Percentiles rank a stretch among this genome's conserved stretches.
Conservation (phyloP, 495 filamentous ascomycete genomes). For the Chaetomium fimeti region DNA sequence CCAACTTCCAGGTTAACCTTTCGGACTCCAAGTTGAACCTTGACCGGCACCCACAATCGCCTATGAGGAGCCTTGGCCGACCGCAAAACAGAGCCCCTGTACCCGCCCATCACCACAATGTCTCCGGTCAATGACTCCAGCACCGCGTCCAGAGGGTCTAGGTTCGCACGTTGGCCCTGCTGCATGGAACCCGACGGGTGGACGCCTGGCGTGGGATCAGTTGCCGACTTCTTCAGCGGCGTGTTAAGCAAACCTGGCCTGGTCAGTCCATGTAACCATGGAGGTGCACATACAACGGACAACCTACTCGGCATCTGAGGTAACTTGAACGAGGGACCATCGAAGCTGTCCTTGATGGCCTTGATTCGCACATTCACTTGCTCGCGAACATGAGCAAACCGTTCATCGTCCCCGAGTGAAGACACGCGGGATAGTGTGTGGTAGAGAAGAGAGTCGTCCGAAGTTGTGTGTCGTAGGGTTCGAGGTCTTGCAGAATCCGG, state of each 20-base stretch:
- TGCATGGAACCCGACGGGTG: constrained; percentile 17
- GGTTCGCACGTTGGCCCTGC: constrained; percentile 26
- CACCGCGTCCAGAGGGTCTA: constrained; percentile 57
- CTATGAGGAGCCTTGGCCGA: constrained; percentile 79
- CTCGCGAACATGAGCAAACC: constrained; percentile 73
- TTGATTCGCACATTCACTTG: constrained; percentile 85
- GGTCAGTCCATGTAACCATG: constrained; percentile 25
- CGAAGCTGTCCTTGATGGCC: constrained; percentile 85
- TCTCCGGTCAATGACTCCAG: constrained; percentile 75
- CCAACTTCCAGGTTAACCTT: constrained; percentile 92
- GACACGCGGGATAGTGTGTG: constrained; percentile 69
- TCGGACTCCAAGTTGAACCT: constrained; percentile 86
- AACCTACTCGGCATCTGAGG: constrained; percentile 61
- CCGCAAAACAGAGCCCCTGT: constrained; percentile 82
- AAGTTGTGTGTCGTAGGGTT: constrained; percentile 60
- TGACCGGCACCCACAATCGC: constrained; percentile 90
- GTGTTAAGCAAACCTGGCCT: constrained; percentile 37
- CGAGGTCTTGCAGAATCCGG: constrained; percentile 30
- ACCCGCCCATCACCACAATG: constrained; percentile 85
- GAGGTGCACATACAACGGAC: constrained; percentile 30
- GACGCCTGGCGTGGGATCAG: constrained; percentile 18
- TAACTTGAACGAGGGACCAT: constrained; percentile 67
- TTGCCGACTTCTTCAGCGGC: constrained; percentile 39
- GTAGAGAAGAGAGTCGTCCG: constrained; percentile 72
- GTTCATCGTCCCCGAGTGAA: constrained; percentile 81